A percentile compares a stretch with the other conserved stretches of the same genome.
Conservation (phyloP, 192 early-diverging fungal species). For the Pilaira anomala region DNA sequence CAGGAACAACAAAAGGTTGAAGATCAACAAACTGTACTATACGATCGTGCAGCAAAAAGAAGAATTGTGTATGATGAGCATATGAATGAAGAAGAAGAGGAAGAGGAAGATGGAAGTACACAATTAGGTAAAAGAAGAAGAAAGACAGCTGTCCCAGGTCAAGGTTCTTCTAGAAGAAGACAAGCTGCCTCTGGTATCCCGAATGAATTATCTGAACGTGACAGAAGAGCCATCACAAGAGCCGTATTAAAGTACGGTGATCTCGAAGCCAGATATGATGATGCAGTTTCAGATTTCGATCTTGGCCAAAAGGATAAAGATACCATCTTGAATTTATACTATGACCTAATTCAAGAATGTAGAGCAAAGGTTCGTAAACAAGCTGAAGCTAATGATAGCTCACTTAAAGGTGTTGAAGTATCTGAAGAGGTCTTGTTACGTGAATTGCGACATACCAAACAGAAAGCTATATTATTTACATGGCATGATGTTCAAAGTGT, state of each 20-base stretch:
- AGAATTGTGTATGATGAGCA: conserved; percentile 26
- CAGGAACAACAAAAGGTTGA: conserved; percentile 69
- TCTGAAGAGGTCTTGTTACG: conserved; percentile 23
- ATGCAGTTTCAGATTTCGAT: conserved; percentile 80
- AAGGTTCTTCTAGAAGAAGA: conserved; percentile 28
- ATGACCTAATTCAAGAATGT: conserved; percentile 49
- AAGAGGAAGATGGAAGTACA: not conserved
- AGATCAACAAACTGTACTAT: conserved; percentile 53
- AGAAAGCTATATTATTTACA: conserved; percentile 73
- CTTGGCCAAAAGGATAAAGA: conserved; percentile 61
- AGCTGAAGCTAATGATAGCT: not conserved
- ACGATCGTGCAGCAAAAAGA: conserved; percentile 34
- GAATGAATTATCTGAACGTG: conserved; percentile 66
- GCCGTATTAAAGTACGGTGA: conserved; percentile 83
- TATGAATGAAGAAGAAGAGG: conserved; percentile 16
- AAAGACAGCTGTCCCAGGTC: conserved; percentile 12
- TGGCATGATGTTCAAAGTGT: conserved; percentile 79
- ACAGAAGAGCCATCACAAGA: conserved; percentile 76
- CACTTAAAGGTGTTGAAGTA: not conserved
- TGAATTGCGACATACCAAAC: conserved; percentile 40
- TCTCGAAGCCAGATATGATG: conserved; percentile 71
- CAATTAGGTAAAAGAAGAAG: not conserved
- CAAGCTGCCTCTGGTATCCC: conserved; percentile 10
- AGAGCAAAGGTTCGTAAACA: conserved; percentile 51
- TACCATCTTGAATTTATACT: conserved; percentile 38